A percentile compares a stretch with the other conserved stretches of the same genome.
phyloP scores from a whole-genome alignment of 83 land plant genomes.

The Thuja plicata region DNA sequence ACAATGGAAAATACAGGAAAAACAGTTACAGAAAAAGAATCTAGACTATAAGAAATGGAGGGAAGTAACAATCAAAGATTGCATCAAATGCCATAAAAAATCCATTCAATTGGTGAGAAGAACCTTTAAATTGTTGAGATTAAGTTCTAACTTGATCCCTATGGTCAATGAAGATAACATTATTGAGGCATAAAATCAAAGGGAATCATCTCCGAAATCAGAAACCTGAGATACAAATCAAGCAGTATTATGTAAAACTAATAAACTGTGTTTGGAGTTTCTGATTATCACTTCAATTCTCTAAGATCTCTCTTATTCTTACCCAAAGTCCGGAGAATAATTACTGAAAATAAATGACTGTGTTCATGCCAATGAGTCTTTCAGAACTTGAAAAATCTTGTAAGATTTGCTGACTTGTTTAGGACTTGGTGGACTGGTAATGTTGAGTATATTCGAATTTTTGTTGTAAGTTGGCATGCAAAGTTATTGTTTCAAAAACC shows the following conservation, averaged over 20 bases:
- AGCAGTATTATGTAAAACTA: background rate
- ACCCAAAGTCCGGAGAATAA: background rate
- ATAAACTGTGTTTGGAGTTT: background rate
- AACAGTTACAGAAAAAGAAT: background rate
- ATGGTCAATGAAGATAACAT: background rate
- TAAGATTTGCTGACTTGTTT: background rate
- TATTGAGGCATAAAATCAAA: background rate
- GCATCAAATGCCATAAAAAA: background rate
- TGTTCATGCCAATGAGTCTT: background rate
- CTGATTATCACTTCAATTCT: background rate
- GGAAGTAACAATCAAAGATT: background rate
- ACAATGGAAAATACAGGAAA: too few species aligned
- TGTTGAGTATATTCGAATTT: too few species aligned
- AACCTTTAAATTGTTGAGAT: background rate
- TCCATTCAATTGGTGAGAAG: background rate
- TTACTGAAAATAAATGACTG: background rate
- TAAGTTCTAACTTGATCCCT: background rate
- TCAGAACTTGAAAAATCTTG: background rate
- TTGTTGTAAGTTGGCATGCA: background rate
- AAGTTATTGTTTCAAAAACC: background rate
- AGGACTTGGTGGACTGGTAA: background rate
- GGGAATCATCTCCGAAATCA: background rate
- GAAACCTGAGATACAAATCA: background rate
- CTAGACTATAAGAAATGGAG: background rate
- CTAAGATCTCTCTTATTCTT: background rate